Evolutionary conservation across 441 rosid species (phyloP), one percentile per base, ranked within the genome.

Genomic region (Corymbia calophylla): DNA sequence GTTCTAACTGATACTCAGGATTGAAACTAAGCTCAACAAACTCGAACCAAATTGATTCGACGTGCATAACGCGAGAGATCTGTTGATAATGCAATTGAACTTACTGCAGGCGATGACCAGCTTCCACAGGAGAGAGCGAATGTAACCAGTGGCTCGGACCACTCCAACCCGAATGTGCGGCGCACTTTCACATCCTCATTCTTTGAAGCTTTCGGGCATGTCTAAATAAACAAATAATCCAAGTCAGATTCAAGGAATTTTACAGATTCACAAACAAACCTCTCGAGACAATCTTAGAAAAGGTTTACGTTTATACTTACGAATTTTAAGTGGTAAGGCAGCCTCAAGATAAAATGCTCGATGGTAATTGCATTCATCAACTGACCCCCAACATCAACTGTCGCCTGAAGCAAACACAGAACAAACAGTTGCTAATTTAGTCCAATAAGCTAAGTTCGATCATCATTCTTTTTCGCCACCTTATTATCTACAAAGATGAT

Each of bases 61-160:
- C 81, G 19, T 19, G 16, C 81, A 19, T 9, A 70, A 35, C 27
- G 29, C 3, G 81, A 70, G 48, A 35, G 81, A 1, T 35, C 81
- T 70, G 81, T 35, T 70, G 27, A 35, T 35, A 70, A 64, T 19
- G 86, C 84, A 18, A 55, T 32, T 16, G 62, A 27, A 94, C 99
- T 92, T 95, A 95, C 97, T 60, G 95, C 94, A 86, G 99, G 99
- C 35, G 99, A 97, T 55, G 99, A 95, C 98, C 96, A 94, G 92
- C 99, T 97, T 89, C 99, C 99, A 44, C 97, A 96, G 60, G 97
- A 92, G 68, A 96, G 97, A 14, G 98, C 95, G 82, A 95, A 97
- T 32, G 97, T 96, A 56, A 96, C 96, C 90, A 96, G 91, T 13
- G 97, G 98, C 90, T 97, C 98, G 3, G 98, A 95, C 96, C 95